Evolutionary conservation across 352 stramenopile genomes (phyloP).

Genomic region (Phytophthora nicotianae): DNA sequence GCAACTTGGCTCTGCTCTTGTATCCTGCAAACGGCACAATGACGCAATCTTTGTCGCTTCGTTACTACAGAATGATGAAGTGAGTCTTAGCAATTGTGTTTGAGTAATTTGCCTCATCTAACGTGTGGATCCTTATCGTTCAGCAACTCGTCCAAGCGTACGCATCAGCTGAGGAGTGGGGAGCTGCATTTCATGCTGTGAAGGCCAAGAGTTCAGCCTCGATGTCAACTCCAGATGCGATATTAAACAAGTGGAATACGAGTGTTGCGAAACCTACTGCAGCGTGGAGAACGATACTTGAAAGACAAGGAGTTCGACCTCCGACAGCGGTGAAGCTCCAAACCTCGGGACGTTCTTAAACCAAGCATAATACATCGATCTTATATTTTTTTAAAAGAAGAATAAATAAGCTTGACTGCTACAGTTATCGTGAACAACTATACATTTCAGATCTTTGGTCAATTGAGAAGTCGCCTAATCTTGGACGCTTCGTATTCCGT

Average conservation of each 20-base stretch:
- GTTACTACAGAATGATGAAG: conserved; percentile 52
- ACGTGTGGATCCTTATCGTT: background rate
- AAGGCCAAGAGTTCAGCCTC: conserved; percentile 15
- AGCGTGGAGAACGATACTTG: conserved; percentile 35
- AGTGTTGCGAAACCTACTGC: conserved; percentile 34
- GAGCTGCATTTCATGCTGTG: conserved; percentile 30
- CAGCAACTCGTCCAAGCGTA: conserved; percentile 38
- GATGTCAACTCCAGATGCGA: conserved; percentile 11
- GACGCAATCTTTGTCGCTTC: conserved; percentile 64
- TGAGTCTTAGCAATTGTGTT: conserved; percentile 2
- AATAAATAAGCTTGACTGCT: too few relatives aligned
- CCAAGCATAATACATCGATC: background rate
- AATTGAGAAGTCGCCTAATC: conserved; percentile 28
- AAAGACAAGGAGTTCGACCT: conserved; percentile 38
- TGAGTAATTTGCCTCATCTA: background rate
- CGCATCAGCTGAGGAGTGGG: conserved; percentile 28
- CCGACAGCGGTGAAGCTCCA: conserved; percentile 35
- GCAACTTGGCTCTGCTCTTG: conserved; percentile 22
- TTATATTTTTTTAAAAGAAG: background rate
- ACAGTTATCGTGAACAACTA: too few relatives aligned
- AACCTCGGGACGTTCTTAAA: conserved; percentile 2
- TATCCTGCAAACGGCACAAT: conserved; percentile 31
- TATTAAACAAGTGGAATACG: conserved; percentile 43
- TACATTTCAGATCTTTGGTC: conserved; percentile 14
- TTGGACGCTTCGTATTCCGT: conserved; percentile 10